Percentiles rank a stretch among this genome's conserved stretches.
Conservation (phyloP, 495 filamentous ascomycete species). For the Parmelia sp. region DNA sequence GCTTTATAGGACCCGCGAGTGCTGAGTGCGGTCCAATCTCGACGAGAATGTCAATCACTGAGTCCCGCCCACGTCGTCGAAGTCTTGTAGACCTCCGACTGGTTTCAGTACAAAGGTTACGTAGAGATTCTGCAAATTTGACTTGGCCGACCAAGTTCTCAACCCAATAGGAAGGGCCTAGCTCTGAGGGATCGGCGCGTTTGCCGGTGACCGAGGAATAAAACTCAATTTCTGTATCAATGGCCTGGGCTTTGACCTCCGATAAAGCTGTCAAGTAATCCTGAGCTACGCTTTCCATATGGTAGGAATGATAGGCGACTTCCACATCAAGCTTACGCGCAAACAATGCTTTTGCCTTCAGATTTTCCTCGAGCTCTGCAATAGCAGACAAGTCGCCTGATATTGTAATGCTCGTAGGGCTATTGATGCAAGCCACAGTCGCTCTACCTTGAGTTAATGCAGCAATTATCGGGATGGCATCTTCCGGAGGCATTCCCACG, state of each 20-base stretch:
- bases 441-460: background rate
- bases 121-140: slow-evolving; percentile 32
- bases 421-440: background rate
- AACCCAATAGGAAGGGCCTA: slow-evolving; percentile 27
- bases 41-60: slow-evolving; percentile 36
- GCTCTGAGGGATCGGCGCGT: slow-evolving; percentile 19
- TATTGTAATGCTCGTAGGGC: slow-evolving; percentile 32
- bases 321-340: slow-evolving; percentile 37
- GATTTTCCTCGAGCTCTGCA: slow-evolving; percentile 31
- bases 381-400: slow-evolving; percentile 43
- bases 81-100: slow-evolving; percentile 11
- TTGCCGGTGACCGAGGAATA: slow-evolving; percentile 37
- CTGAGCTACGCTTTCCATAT: slow-evolving; percentile 36
- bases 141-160: slow-evolving; percentile 40
- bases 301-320: slow-evolving; percentile 56
- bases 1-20: slow-evolving; percentile 51
- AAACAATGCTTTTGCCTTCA: slow-evolving; percentile 41
- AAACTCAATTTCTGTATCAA: slow-evolving; percentile 26
- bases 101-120: background rate
- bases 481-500: background rate
- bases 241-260: background rate
- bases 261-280: slow-evolving; percentile 26
- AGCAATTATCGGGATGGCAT: background rate
- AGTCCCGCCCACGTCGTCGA: background rate
- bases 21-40: slow-evolving; percentile 62